A percentile compares a stretch with the other conserved stretches of the same genome.
phyloP scores from a whole-genome alignment of 371 early-diverging fungal species.

The Chytridium lagenaria region DNA sequence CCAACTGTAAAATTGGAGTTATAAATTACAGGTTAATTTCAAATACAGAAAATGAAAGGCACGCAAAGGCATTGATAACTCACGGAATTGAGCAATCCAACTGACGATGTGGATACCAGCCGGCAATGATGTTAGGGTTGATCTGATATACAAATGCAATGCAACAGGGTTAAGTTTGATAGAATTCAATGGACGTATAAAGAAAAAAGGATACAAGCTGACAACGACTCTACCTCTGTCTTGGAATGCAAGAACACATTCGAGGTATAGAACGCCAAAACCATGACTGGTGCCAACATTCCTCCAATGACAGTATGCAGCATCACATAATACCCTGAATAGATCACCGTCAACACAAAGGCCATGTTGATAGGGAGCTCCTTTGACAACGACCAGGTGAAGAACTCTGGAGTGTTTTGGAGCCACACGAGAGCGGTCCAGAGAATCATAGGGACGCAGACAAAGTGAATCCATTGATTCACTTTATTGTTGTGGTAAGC shows the following conservation, averaged over 20 bases:
- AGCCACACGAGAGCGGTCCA: conserved; percentile 63
- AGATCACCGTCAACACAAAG: conserved; percentile 61
- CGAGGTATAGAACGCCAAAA: conserved; percentile 27
- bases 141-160: conserved; percentile 22
- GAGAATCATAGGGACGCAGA: conserved; percentile 90
- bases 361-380: conserved; percentile 58
- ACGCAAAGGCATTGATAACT: too few species aligned
- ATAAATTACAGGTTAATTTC: too few species aligned
- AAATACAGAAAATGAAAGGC: too few species aligned
- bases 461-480: conserved; percentile 85
- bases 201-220: neutral
- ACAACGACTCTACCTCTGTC: conserved; percentile 20
- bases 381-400: conserved; percentile 34
- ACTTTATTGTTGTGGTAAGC: conserved; percentile 52
- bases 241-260: conserved; percentile 35
- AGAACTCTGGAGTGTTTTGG: conserved; percentile 15
- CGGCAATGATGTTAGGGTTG: conserved; percentile 39
- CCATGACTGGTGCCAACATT: conserved; percentile 19
- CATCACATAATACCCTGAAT: conserved; percentile 74
- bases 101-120: conserved; percentile 65
- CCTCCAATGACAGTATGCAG: conserved; percentile 81
- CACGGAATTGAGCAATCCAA: conserved; percentile 89
- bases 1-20: conserved; percentile 52
- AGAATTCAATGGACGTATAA: neutral
- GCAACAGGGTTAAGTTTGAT: neutral